Evolutionary conservation across 805 yeast species (phyloP), one percentile per base, ranked within the genome.

Genomic region (Saturnispora silvae): DNA sequence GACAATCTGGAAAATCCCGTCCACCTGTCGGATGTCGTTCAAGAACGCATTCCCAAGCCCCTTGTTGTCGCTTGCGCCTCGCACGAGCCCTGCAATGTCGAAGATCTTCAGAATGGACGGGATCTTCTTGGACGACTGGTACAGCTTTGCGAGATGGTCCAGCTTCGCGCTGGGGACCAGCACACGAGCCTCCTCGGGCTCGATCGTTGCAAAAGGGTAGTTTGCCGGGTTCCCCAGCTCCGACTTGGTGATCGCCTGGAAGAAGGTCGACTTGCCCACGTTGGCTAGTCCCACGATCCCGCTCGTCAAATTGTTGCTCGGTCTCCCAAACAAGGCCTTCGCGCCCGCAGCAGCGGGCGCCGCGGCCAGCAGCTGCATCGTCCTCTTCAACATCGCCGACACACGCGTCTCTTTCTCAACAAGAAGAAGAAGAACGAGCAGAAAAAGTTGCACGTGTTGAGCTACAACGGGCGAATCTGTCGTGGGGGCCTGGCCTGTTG

Each of bases 41-140:
- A 78, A 63, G 59, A 78, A 78, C 32, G 79, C 75, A 59, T 78
- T 78, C n/a, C 86, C 86, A 38, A 78, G 61, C 4, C 86, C 86
- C 42, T 75, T 80, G 31, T 84, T 84, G 30, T 61, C 59, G 16
- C 73, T 64, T 9, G 81, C 75, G 45, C 81, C 80, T 45, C 75
- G 63, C 15, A 78, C 77, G 32, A 78, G 64, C 7, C 86, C 84
- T 4, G 84, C 84, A 46, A 78, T 78, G 52, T 78, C 86, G 43
- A 66, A 75, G 11, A 78, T 64, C 27, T 75, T 73, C 40, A 77
- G 59, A 13, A 64, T 60, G 0, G 82, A 67, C 5, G 79, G 78
- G 6, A 77, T 59, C 34, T 63, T 62, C 41, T 66, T 67, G 31
- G 59, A 57, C 0, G 83, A 74, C 14, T 57, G 52, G 50, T 72